phyloP scores from a whole-genome alignment of 1,284 basidiomycete species.

The Sporisorium exsertum region DNA sequence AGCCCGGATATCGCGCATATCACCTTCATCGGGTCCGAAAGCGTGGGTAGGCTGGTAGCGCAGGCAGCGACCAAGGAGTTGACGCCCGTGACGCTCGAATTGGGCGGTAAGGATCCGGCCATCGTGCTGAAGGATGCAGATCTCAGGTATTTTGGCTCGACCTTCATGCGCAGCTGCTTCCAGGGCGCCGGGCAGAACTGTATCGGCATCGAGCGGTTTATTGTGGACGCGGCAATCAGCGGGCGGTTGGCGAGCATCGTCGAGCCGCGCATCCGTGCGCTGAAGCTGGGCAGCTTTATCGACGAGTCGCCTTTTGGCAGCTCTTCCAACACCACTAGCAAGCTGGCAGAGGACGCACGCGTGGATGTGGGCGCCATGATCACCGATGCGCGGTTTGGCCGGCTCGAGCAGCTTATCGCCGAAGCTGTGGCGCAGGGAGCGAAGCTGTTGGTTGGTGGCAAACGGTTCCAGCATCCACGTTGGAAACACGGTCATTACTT shows the following conservation, averaged over 20 bases:
- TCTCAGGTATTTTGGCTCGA: conserved; percentile 71
- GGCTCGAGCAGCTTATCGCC: conserved; percentile 78
- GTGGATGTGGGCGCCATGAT: conserved; percentile 85
- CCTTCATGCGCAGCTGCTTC: conserved; percentile 68
- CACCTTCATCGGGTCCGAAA: conserved; percentile 91
- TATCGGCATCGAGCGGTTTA: conserved; percentile 86
- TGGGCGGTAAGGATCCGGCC: conserved; percentile 77
- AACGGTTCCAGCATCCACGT: conserved; percentile 77
- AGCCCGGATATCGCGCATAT: conserved; percentile 80
- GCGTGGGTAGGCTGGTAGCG: conserved; percentile 86
- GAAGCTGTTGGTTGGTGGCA: conserved; percentile 77
- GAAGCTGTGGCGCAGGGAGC: conserved; percentile 82
- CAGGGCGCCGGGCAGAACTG: conserved; percentile 96
- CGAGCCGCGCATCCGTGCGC: conserved; percentile 47
- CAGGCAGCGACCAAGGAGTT: conserved; percentile 83
- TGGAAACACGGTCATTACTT: conserved; percentile 80
- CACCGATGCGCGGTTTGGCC: conserved; percentile 76
- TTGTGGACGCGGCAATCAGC: conserved; percentile 83
- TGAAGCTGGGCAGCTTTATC: conserved; percentile 59
- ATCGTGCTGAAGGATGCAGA: conserved; percentile 72
- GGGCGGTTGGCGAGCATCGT: conserved; percentile 75
- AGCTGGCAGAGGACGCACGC: background rate
- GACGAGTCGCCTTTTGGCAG: conserved; percentile 59
- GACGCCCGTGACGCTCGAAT: conserved; percentile 88
- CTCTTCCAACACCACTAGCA: background rate